Evolutionary conservation across 192 early-diverging fungal species (phyloP).

Genomic region (Entomortierella beljakovae): DNA sequence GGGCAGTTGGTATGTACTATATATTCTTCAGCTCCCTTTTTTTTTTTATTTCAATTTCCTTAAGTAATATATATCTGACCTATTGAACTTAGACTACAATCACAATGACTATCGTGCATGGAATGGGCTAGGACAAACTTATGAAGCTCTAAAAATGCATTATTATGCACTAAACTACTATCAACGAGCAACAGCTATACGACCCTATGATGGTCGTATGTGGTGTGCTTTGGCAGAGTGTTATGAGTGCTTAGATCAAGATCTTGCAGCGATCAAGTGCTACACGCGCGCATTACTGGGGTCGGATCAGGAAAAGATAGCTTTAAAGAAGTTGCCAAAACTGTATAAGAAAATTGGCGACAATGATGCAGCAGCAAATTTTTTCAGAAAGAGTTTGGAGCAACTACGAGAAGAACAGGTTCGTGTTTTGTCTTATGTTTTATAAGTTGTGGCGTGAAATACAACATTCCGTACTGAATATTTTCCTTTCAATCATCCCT

Average conservation of each 20-base stretch:
- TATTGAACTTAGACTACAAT: constrained; percentile 68
- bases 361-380: constrained; percentile 63
- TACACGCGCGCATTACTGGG: constrained; percentile 78
- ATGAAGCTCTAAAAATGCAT: constrained; percentile 87
- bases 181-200: constrained; percentile 75
- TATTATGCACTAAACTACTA: constrained; percentile 88
- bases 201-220: constrained; percentile 88
- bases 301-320: constrained; percentile 69
- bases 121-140: constrained; percentile 92
- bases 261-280: constrained; percentile 75
- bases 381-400: constrained; percentile 61
- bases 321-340: constrained; percentile 66
- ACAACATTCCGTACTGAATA: background rate
- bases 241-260: constrained; percentile 69
- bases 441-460: background rate
- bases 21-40: background rate
- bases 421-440: background rate
- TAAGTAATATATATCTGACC: background rate
- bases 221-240: constrained; percentile 84
- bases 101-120: constrained; percentile 89
- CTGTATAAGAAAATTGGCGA: constrained; percentile 70
- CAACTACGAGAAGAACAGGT: constrained; percentile 29
- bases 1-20: constrained; percentile 74
- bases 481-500: background rate
- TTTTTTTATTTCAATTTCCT: background rate